phyloP scores from a whole-genome alignment of 2,329 filamentous ascomycete genomes.

The Fusarium metavorans region DNA sequence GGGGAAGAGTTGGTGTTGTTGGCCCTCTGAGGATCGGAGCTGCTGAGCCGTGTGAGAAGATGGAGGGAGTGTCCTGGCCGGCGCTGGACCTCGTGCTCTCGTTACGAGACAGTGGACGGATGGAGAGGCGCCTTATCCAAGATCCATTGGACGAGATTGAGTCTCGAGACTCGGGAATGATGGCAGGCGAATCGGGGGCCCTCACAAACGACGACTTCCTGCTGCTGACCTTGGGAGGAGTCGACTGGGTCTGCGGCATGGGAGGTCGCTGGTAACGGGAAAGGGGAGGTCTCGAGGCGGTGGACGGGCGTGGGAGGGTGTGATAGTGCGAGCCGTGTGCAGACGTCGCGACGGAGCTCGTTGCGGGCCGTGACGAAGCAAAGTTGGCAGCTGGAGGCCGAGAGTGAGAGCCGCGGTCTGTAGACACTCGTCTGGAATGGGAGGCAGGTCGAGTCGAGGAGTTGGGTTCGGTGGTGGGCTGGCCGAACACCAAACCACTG shows the following conservation, averaged over 20 bases:
- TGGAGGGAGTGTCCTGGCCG: constrained; percentile 73
- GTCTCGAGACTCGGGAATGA: constrained; percentile 62
- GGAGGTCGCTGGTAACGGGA: constrained; percentile 54
- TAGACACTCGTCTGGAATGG: constrained; percentile 47
- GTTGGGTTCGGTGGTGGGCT: constrained; percentile 60
- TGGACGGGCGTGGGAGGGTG: constrained; percentile 46
- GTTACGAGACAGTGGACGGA: constrained; percentile 73
- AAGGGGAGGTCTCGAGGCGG: constrained; percentile 52
- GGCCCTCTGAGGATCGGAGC: constrained; percentile 68
- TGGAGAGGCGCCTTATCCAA: constrained; percentile 79
- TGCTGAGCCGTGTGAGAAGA: constrained; percentile 75
- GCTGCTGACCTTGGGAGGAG: constrained; percentile 53
- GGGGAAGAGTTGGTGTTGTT: constrained; percentile 61
- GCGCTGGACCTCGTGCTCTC: constrained; percentile 74
- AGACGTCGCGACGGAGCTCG: constrained; percentile 54
- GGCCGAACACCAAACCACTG: constrained; percentile 70
- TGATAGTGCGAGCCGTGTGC: constrained; percentile 46
- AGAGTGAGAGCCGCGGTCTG: constrained; percentile 50
- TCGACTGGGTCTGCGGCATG: constrained; percentile 56
- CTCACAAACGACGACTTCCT: constrained; percentile 59
- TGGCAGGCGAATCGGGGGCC: constrained; percentile 52
- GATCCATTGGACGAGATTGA: constrained; percentile 73
- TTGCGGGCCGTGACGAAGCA: constrained; percentile 56
- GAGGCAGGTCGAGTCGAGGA: constrained; percentile 44
- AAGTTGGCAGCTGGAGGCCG: constrained; percentile 36